Evolutionary conservation across 2,329 filamentous ascomycete species (phyloP).

Genomic region (Fusarium circinatum): DNA sequence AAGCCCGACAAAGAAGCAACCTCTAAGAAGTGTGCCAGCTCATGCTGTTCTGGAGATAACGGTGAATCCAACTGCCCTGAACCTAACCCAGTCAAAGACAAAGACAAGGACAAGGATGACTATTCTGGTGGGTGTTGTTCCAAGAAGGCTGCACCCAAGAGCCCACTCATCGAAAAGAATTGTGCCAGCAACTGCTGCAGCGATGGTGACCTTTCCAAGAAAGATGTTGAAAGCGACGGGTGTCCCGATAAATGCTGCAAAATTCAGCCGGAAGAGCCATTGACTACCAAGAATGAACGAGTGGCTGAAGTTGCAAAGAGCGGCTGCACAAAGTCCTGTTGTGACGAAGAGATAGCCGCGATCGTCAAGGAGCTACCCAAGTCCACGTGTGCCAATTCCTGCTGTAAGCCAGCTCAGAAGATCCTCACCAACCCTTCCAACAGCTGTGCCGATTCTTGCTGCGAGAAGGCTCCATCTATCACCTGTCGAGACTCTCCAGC

Average conservation of each 20-base stretch:
- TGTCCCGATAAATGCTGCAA: not conserved
- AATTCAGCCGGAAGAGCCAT: not conserved
- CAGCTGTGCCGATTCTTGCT: slow-evolving; percentile 9
- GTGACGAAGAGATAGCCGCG: not conserved
- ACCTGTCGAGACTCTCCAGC: not conserved
- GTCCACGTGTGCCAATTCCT: not conserved
- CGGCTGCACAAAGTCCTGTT: not conserved
- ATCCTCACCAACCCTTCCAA: not conserved
- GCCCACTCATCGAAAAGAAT: not conserved
- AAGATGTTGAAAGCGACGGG: not conserved
- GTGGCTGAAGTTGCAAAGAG: not conserved
- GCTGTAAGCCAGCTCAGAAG: slow-evolving; percentile 3
- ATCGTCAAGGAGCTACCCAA: not conserved
- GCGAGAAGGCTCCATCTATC: not conserved
- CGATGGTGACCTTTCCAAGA: not conserved
- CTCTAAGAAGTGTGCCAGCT: not conserved
- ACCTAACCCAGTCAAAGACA: not conserved
- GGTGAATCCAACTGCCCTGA: not conserved
- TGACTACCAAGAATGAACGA: not conserved
- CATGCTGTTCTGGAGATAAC: not conserved
- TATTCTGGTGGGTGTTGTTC: slow-evolving; percentile 20
- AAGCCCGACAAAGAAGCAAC: not conserved
- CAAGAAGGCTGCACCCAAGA: not conserved
- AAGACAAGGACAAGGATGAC: not conserved
- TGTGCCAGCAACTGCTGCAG: not conserved